Evolutionary conservation across 2,329 filamentous ascomycete genomes (phyloP).

Genomic region (Pseudogymnoascus sp.): DNA sequence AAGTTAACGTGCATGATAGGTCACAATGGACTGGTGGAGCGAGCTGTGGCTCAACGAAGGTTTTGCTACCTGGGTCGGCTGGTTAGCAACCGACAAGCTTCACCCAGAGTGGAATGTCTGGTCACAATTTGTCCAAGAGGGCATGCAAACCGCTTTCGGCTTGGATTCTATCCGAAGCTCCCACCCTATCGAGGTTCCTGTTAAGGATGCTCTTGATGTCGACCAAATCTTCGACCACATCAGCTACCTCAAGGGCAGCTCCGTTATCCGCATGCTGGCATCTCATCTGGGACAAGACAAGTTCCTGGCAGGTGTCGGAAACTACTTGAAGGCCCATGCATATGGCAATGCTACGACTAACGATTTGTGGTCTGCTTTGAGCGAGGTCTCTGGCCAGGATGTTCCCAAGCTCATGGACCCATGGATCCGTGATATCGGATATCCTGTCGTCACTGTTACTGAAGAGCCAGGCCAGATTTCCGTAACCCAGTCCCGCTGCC

Average conservation of each 20-base stretch:
- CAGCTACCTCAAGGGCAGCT: slow-evolving; percentile 93
- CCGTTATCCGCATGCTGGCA: slow-evolving; percentile 92
- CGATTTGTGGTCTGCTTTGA: slow-evolving; percentile 83
- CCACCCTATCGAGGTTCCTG: slow-evolving; percentile 92
- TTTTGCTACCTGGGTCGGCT: slow-evolving; percentile 97
- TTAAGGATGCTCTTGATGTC: slow-evolving; percentile 87
- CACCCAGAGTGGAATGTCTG: slow-evolving; percentile 97
- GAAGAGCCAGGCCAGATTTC: slow-evolving; percentile 78
- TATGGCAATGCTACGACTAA: slow-evolving; percentile 88
- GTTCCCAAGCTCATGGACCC: slow-evolving; percentile 82
- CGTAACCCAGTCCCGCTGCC: slow-evolving; percentile 79
- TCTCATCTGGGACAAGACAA: slow-evolving; percentile 79
- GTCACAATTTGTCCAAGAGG: slow-evolving; percentile 95
- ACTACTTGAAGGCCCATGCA: slow-evolving; percentile 80
- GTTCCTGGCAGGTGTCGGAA: slow-evolving; percentile 83
- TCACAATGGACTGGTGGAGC: slow-evolving; percentile 93
- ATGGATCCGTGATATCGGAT: slow-evolving; percentile 94
- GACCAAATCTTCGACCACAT: slow-evolving; percentile 98
- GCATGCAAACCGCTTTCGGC: slow-evolving; percentile 82
- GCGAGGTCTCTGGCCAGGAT: slow-evolving; percentile 79
- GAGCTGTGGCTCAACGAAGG: slow-evolving; percentile 93
- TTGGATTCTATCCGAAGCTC: slow-evolving; percentile 86
- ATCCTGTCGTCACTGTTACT: slow-evolving; percentile 78
- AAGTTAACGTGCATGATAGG: not conserved
- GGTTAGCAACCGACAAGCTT: slow-evolving; percentile 82